Percentiles rank a stretch among this genome's conserved stretches.
Conservation (phyloP, 495 filamentous ascomycete genomes). For the Aspergillus saccharolyticus region DNA sequence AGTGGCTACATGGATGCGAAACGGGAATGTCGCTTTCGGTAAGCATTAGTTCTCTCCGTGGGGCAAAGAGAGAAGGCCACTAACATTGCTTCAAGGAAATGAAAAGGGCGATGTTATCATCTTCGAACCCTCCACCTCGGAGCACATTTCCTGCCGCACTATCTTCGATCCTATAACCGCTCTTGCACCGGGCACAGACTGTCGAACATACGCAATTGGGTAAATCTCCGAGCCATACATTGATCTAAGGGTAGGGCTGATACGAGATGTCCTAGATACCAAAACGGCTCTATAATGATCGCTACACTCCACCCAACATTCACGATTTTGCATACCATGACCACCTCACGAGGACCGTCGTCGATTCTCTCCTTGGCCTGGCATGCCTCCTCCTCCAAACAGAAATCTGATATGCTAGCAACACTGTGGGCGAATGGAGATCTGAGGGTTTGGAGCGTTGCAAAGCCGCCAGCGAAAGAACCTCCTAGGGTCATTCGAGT, state of each 20-base stretch:
- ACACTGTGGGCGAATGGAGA: conserved; percentile 90
- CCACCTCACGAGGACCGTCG: conserved; percentile 73
- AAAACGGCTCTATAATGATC: conserved; percentile 91
- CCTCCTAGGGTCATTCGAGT: conserved; percentile 82
- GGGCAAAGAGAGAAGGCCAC: conserved; percentile 1
- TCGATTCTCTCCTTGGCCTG: conserved; percentile 87
- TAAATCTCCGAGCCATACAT: conserved; percentile 31
- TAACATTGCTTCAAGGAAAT: conserved; percentile 55
- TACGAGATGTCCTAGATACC: conserved; percentile 54
- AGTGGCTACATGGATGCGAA: conserved; percentile 91
- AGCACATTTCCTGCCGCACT: conserved; percentile 87
- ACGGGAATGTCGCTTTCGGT: conserved; percentile 98
- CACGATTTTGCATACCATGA: conserved; percentile 90
- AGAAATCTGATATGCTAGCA: conserved; percentile 97
- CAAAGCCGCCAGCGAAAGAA: conserved; percentile 72
- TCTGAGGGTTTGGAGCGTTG: conserved; percentile 92
- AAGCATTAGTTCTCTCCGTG: not conserved
- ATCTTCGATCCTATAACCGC: conserved; percentile 93
- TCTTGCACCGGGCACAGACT: conserved; percentile 85
- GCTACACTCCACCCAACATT: conserved; percentile 86
- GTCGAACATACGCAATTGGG: conserved; percentile 95
- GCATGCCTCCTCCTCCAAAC: conserved; percentile 94
- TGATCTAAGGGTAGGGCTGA: not conserved
- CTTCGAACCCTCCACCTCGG: conserved; percentile 88
- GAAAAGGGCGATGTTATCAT: conserved; percentile 87